These are phyloP conservation scores for Lactarius akahatsu DNA, from an alignment of 768 basidiomycete species.

Conservation along the genomic window DNA sequence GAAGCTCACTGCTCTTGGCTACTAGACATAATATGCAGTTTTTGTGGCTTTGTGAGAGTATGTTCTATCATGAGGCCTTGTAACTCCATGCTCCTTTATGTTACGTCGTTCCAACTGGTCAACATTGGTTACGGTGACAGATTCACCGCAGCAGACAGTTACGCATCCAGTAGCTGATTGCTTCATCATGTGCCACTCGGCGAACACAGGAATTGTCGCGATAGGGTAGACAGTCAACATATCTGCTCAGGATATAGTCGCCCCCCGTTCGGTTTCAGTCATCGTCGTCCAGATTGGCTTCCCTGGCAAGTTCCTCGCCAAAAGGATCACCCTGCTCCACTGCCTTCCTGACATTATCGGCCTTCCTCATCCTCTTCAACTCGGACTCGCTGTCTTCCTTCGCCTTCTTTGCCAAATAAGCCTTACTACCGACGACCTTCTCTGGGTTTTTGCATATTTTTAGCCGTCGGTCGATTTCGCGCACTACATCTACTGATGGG, in stretches of 20 bases:
- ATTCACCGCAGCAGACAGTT: neutral
- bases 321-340: constrained; percentile 67
- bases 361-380: constrained; percentile 55
- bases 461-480: constrained; percentile 84
- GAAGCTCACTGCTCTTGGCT: constrained; percentile 83
- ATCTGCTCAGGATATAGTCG: neutral
- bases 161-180: neutral
- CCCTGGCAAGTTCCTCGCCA: constrained; percentile 51
- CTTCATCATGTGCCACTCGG: neutral
- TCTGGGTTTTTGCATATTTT: constrained; percentile 94
- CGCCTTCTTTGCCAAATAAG: constrained; percentile 69
- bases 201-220: neutral
- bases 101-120: constrained; percentile 22
- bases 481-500: constrained; percentile 80
- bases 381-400: constrained; percentile 69
- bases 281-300: constrained; percentile 31
- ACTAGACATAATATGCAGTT: constrained; percentile 52
- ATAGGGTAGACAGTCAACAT: neutral
- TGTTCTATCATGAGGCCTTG: constrained; percentile 47
- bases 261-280: constrained; percentile 20
- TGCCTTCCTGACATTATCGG: constrained; percentile 53
- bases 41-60: constrained; percentile 37
- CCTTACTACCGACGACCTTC: constrained; percentile 87
- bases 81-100: constrained; percentile 36
- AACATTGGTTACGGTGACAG: constrained; percentile 10